Base-by-base conservation (phyloP, 2,329 filamentous ascomycete species). In the Pseudocercospora ulei region DNA sequence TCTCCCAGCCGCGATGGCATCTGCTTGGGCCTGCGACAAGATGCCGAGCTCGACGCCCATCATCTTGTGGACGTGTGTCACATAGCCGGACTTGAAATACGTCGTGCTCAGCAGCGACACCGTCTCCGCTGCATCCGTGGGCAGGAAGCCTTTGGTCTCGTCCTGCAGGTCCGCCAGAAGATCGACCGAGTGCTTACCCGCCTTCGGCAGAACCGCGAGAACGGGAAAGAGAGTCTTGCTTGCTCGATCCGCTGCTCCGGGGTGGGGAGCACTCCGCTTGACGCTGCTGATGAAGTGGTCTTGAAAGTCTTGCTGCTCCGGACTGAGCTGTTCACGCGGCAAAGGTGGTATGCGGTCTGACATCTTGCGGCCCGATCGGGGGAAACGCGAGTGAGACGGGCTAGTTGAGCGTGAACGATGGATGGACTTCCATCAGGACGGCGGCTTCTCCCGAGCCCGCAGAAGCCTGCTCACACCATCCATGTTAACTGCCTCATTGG, bases 21-120 rank as follows among this genome's bases (percentile, higher is more conserved):
- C 39, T 6, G 49, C 38, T 17, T 46, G 33, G 11, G 24, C 24
- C 14, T 35, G 19, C 3, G 20, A 16, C 6, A 51, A 18, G n/a
- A 28, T 26, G 2, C 30, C 36, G 1, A 29, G 17, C 19, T 38
- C 41, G 9, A 31, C 23, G 7, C 41, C 48, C 16, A 50, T 39
- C 11, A 31, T 33, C 2, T 12, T 27, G 20, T 51, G 49, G 7
- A 49, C 39, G 30, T 53, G 24, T 17, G 38, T 44, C 9, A 41
- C 38, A 22, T 33, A 44, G 4, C 11, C 34, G 5, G 38, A 41
- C 14, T 35, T 37, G 38, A 41, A 44, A 23, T 28, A 38, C 12
- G 42, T 33, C 1, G 34, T 41, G 3, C 22, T 18, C 6, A 38
- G 22, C 5, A 44, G 14, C 4, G 31, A 27, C 1, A 26, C 42